These are phyloP conservation scores for Cyclostephanos invisitatus DNA, from an alignment of 108 stramenopile species.

Conservation along the genomic window DNA sequence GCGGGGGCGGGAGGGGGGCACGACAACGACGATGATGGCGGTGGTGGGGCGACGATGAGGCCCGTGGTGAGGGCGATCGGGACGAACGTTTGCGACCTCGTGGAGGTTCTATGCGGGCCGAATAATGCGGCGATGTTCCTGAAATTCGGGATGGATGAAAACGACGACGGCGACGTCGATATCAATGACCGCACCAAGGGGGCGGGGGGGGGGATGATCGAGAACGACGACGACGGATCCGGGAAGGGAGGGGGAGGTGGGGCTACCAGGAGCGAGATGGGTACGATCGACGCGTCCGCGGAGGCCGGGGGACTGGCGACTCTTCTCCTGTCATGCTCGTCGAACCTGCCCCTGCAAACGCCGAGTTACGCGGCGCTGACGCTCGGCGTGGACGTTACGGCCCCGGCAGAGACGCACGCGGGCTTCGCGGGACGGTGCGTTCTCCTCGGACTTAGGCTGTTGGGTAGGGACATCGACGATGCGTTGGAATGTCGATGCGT, in stretches of 20 bases:
- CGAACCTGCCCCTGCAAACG: slow-evolving; percentile 71
- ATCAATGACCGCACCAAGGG: not conserved
- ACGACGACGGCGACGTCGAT: not conserved
- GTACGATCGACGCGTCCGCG: slow-evolving; percentile 31
- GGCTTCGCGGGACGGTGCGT: slow-evolving; percentile 72
- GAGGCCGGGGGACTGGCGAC: slow-evolving; percentile 56
- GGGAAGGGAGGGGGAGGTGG: too few species aligned
- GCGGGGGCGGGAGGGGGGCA: not conserved
- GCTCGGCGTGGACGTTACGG: slow-evolving; percentile 58
- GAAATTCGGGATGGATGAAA: slow-evolving; percentile 39
- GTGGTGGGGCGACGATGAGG: slow-evolving; percentile 25
- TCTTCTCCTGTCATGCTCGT: slow-evolving; percentile 62
- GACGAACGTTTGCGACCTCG: slow-evolving; percentile 66
- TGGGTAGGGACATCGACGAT: slow-evolving; percentile 69
- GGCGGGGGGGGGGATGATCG: slow-evolving; percentile 6
- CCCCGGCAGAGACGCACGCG: slow-evolving; percentile 42
- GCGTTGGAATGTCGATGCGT: slow-evolving; percentile 24
- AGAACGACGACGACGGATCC: slow-evolving; percentile 3
- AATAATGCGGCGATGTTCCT: slow-evolving; percentile 56
- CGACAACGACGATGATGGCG: not conserved
- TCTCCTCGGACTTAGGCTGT: slow-evolving; percentile 48
- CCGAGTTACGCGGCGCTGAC: slow-evolving; percentile 81
- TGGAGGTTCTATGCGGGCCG: slow-evolving; percentile 58
- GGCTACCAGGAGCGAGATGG: too few species aligned
- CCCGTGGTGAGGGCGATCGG: slow-evolving; percentile 43